Evolutionary conservation across 2,329 filamentous ascomycete species (phyloP).

Genomic region (Seiridium unicorne): DNA sequence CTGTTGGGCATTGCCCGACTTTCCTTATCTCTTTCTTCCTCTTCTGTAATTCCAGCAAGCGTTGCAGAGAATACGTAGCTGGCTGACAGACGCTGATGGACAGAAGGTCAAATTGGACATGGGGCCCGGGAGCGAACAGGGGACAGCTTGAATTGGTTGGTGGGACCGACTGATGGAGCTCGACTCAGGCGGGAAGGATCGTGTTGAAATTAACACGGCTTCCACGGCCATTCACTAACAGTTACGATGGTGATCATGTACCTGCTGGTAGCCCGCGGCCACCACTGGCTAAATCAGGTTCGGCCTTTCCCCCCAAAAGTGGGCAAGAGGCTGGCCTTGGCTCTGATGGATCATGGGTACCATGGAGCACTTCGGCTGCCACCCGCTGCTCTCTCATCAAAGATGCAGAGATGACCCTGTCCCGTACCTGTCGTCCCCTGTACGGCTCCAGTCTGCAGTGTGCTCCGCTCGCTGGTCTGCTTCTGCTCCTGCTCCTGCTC

Average conservation of each 20-base stretch:
- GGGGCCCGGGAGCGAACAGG: slow-evolving; percentile 1
- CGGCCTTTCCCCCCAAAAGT: slow-evolving; percentile 1
- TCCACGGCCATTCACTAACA: background rate
- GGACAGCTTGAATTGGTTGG: slow-evolving; percentile 4
- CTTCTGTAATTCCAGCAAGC: too few species aligned
- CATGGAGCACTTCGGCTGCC: slow-evolving; percentile 1
- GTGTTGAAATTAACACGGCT: background rate
- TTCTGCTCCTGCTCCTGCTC: too few species aligned
- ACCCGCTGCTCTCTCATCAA: background rate
- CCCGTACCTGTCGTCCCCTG: background rate
- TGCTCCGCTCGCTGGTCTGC: background rate
- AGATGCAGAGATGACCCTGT: background rate
- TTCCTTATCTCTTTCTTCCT: too few species aligned
- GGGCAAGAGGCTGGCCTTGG: slow-evolving; percentile 1
- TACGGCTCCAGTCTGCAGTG: background rate
- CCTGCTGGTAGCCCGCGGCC: background rate
- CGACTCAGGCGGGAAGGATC: background rate
- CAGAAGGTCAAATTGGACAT: background rate
- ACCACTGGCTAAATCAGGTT: background rate
- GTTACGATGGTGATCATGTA: background rate
- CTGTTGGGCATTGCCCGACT: too few species aligned
- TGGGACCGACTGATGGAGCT: background rate
- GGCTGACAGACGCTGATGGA: background rate
- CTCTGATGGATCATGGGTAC: background rate
- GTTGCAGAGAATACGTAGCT: too few species aligned